Evolutionary conservation across 495 filamentous ascomycete species (phyloP), one percentile per base, ranked within the genome.

Genomic region (Tetracladium marchalianum): DNA sequence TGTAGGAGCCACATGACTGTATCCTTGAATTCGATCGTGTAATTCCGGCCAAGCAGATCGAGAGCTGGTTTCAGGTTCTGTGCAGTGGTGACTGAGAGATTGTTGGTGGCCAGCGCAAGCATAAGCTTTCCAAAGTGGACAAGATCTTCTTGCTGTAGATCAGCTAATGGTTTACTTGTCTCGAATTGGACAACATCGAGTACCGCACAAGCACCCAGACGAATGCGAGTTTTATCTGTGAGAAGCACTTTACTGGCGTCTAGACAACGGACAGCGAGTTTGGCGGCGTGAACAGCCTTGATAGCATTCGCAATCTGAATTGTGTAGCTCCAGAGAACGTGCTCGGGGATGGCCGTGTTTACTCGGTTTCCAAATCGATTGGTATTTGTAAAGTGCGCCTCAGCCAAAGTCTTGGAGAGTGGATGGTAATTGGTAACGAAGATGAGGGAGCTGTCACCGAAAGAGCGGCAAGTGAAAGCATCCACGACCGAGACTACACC

Each of bases 401-500:
- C 90, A 31, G 80, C 78, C 11, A 98, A 71, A 2, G 92, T 95
- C 64, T 92, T 93, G 19, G 90, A 84, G 17, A 88, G 67, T 0
- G 92, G 93, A 57, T 93, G 85, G 58, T 90, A 98, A 61, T 93
- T 86, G 47, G 85, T 93, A 31, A 93, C 88, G 60, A 97, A 85
- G 48, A 98, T 83, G 43, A 98, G 72, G 12, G 93, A 97, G 62
- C 84, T 93, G 56, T 97, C 93, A 49, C 88, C 85, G 65, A 97
- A 98, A 39, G 81, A 82, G 34, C 87, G 71, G 35, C 86, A 95
- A 6, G 92, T 97, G 61, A 97, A 97, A 2, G 86, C 87, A 65
- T 95, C 86, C 57, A 94, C 83, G 10, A 95, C 75, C 1, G 81
- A 84, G 13, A 97, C 90, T 19, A 97, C 79, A 51, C 80, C 86